Conservation (phyloP, 305 asterid species). For the Fraxinus xanthoxyloides region DNA sequence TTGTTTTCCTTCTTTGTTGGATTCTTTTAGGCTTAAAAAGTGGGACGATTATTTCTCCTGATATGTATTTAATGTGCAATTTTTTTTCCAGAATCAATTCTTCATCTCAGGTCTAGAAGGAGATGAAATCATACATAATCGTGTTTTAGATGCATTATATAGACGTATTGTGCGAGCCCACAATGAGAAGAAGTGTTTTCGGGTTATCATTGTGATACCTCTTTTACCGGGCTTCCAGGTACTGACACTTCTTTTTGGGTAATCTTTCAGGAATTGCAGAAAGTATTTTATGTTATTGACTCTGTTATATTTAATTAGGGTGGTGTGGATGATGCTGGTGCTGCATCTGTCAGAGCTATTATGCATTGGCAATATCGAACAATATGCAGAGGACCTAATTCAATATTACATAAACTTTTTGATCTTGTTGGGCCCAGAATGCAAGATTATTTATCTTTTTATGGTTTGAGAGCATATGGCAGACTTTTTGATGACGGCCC, state of each 20-base stretch:
- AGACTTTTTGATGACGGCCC: conserved; percentile 83
- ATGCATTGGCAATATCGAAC: conserved; percentile 99
- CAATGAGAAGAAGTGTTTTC: conserved; percentile 79
- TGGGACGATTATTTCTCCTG: conserved; percentile 19
- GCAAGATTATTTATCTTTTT: conserved; percentile 85
- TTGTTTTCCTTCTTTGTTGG: neutral
- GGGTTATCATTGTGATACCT: conserved; percentile 92
- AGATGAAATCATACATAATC: conserved; percentile 83
- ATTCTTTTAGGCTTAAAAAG: conserved; percentile 1
- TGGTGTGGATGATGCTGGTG: conserved; percentile 97
- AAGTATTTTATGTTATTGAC: conserved; percentile 13
- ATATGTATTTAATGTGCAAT: conserved; percentile 20
- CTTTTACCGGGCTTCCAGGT: conserved; percentile 99
- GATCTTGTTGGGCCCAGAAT: conserved; percentile 68
- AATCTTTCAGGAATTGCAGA: conserved; percentile 11
- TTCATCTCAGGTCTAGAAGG: conserved; percentile 95
- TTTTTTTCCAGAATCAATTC: conserved; percentile 80
- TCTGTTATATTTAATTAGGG: conserved; percentile 52
- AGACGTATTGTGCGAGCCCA: conserved; percentile 84
- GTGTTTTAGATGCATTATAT: conserved; percentile 74
- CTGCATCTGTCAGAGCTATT: conserved; percentile 97
- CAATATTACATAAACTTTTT: conserved; percentile 77
- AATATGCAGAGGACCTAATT: conserved; percentile 71
- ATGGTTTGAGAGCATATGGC: conserved; percentile 82
- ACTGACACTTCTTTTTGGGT: conserved; percentile 18